Evolutionary conservation across 2,329 filamentous ascomycete species (phyloP).

Genomic region (Aspergillus tamarii): DNA sequence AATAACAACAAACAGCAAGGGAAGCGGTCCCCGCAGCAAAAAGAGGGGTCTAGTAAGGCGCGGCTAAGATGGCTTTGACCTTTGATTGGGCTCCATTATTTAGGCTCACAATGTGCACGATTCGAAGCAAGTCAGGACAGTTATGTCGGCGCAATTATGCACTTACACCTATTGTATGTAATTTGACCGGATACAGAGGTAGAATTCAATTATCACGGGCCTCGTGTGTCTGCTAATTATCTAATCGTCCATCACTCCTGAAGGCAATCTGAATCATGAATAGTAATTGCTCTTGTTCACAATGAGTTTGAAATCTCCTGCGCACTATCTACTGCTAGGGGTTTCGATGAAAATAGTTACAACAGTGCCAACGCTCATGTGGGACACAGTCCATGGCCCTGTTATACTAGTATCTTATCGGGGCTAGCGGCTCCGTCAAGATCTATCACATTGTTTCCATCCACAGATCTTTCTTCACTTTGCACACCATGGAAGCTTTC

Average conservation of each 20-base stretch:
- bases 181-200: not conserved
- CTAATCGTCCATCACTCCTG: not conserved
- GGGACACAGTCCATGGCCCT: not conserved
- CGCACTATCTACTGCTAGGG: not conserved
- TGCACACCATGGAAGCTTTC: constrained; percentile 75
- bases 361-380: not conserved
- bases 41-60: constrained; percentile 9
- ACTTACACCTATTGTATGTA: not conserved
- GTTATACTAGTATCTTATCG: constrained; percentile 15
- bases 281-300: not conserved
- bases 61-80: constrained; percentile 23
- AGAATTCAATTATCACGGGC: not conserved
- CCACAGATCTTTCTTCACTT: constrained; percentile 44
- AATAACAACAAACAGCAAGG: constrained; percentile 1
- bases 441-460: constrained; percentile 25
- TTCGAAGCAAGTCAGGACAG: not conserved
- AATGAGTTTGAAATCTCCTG: not conserved
- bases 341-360: not conserved
- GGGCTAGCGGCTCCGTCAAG: constrained; percentile 52
- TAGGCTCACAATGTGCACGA: not conserved
- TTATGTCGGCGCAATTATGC: not conserved
- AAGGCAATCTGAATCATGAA: not conserved
- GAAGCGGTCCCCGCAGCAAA: not conserved
- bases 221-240: not conserved
- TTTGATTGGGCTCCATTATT: not conserved